phyloP scores from a whole-genome alignment of 2,329 filamentous ascomycete species.

The Cytospora chrysosperma region DNA sequence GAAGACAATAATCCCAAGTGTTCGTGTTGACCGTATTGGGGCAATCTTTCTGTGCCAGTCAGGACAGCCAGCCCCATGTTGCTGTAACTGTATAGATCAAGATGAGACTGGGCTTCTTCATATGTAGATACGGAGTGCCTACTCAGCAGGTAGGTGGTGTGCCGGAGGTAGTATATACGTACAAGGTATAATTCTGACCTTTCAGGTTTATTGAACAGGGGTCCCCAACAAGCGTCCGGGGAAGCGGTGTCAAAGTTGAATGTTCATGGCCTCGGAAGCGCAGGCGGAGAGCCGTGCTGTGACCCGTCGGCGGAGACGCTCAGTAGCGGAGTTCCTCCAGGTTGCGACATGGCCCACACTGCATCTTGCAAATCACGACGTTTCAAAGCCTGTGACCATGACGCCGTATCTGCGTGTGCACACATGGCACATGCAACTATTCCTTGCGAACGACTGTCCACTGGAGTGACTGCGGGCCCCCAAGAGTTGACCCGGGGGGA shows the following conservation, averaged over 20 bases:
- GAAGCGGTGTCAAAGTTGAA: slow-evolving; percentile 10
- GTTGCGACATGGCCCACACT: neutral
- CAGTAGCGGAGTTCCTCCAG: neutral
- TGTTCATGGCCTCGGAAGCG: slow-evolving; percentile 4
- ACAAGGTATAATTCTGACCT: neutral
- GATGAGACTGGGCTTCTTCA: neutral
- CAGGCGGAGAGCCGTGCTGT: neutral
- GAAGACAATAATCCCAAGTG: no score
- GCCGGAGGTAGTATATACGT: neutral
- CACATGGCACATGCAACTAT: neutral
- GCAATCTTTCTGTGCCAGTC: neutral
- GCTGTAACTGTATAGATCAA: neutral
- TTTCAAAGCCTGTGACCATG: neutral
- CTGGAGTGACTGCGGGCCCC: neutral
- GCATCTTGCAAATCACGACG: neutral
- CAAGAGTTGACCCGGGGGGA: no score
- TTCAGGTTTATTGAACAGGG: neutral
- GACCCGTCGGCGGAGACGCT: neutral
- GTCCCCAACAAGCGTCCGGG: neutral
- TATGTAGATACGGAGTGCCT: neutral
- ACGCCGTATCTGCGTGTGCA: no score
- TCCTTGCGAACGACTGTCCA: neutral
- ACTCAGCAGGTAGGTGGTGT: neutral
- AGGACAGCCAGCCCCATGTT: neutral
- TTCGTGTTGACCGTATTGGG: no score